phyloP scores from a whole-genome alignment of 495 filamentous ascomycete genomes.

The Bombardia bombarda region DNA sequence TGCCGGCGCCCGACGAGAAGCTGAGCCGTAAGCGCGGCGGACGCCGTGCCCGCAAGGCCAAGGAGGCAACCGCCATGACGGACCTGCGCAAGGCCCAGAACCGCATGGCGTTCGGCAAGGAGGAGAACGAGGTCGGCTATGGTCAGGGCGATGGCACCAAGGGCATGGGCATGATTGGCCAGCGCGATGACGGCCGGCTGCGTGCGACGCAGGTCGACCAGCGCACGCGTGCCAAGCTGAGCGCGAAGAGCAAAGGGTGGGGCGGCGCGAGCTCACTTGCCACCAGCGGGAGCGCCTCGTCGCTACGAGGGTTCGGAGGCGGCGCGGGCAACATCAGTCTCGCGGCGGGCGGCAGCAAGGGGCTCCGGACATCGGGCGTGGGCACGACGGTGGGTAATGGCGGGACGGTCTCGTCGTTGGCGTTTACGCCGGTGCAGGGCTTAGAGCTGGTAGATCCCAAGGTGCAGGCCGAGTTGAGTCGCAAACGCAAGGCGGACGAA shows the following conservation, averaged over 20 bases:
- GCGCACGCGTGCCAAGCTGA: constrained; percentile 82
- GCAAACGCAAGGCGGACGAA: constrained; percentile 88
- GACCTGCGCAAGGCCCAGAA: constrained; percentile 95
- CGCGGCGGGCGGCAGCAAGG: constrained; percentile 55
- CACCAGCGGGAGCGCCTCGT: constrained; percentile 61
- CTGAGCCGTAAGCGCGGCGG: constrained; percentile 89
- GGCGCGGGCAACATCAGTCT: constrained; percentile 57
- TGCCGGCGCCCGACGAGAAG: constrained; percentile 94
- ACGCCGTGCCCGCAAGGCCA: constrained; percentile 84
- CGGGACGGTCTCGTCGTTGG: constrained; percentile 80
- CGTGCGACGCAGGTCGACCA: constrained; percentile 86
- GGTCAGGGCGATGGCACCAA: constrained; percentile 78
- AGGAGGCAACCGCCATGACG: constrained; percentile 96
- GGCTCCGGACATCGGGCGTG: constrained; percentile 67
- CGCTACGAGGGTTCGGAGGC: constrained; percentile 68
- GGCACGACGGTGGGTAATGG: constrained; percentile 54
- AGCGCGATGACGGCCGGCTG: constrained; percentile 77
- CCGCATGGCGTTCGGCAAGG: constrained; percentile 90
- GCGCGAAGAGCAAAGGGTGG: constrained; percentile 96
- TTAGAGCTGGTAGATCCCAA: constrained; percentile 95
- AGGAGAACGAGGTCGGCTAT: constrained; percentile 91
- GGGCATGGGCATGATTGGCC: constrained; percentile 92
- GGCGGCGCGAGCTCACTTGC: constrained; percentile 63
- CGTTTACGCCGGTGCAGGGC: constrained; percentile 91
- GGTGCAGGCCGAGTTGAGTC: constrained; percentile 67